These are phyloP conservation scores for Sporisorium exsertum DNA, from an alignment of 1,284 basidiomycete genomes.

Conservation along the genomic window DNA sequence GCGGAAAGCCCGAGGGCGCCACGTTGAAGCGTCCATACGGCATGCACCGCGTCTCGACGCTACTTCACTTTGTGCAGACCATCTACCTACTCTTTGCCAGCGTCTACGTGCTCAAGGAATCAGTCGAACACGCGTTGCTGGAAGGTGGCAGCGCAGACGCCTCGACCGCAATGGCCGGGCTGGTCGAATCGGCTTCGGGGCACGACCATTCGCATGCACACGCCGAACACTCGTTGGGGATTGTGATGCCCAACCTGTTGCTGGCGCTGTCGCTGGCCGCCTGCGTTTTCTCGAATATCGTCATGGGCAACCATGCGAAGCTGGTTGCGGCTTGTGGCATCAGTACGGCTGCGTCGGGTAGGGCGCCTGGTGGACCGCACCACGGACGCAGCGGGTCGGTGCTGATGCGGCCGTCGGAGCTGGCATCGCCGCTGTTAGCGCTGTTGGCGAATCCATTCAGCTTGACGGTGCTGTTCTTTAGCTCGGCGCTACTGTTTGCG, in stretches of 20 bases:
- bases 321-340: conserved; percentile 66
- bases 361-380: conserved; percentile 27
- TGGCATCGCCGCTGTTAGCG: conserved; percentile 49
- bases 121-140: conserved; percentile 72
- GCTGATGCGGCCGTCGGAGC: conserved; percentile 52
- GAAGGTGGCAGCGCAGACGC: conserved; percentile 38
- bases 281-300: conserved; percentile 56
- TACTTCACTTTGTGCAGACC: conserved; percentile 85
- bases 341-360: conserved; percentile 55
- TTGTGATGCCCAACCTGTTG: conserved; percentile 53
- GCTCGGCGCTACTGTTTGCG: conserved; percentile 52
- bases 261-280: conserved; percentile 49
- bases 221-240: conserved; percentile 46
- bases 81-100: conserved; percentile 90
- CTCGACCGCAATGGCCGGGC: not conserved
- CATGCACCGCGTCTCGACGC: conserved; percentile 79
- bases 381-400: conserved; percentile 56
- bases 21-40: conserved; percentile 71
- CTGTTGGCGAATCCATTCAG: conserved; percentile 66
- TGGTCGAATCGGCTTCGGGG: conserved; percentile 33
- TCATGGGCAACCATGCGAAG: conserved; percentile 62
- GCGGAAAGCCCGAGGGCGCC: conserved; percentile 28
- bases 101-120: conserved; percentile 93
- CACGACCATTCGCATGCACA: conserved; percentile 53
- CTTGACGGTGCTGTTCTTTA: conserved; percentile 66